Evolutionary conservation across 352 stramenopile genomes (phyloP), one percentile per base, ranked within the genome.

Genomic region (Bremia lactucae): DNA sequence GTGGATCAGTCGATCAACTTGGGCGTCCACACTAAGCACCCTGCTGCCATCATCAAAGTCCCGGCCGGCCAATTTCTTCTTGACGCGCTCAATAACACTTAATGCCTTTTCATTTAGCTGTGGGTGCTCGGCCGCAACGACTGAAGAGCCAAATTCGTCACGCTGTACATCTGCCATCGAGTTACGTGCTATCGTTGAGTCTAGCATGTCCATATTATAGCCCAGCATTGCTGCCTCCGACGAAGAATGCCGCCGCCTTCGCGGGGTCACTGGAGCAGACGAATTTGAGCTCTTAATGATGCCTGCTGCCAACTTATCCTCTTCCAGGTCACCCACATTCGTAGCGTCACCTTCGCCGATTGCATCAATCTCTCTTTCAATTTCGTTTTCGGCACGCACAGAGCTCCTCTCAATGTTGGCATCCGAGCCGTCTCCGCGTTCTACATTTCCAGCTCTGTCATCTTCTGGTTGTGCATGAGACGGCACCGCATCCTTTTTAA

Each of bases 21-120:
- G 97, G 14, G 75, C 76, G 23, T 87, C 69, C 24, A 93, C 78
- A 2, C 59, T 85, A 11, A 93, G 68, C 35, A 87, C 65, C 33
- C 83, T 78, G n/a, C 64, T 59, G 41, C 76, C 80, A 42, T 90
- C 66, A 48, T 91, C 78, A 61, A 99, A 99, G 59, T 99, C 97
- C 3, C 93, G 94, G 7, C 97, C 97, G 2, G 85, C 95, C 20
- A 99, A 74, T 58, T 99, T 99, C 61, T 98, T 97, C 65, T 99
- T 96, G n/a, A 99, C 94, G 23, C 97, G 86, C 25, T 93, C 74
- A 38, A 99, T 95, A 36, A 99, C 95, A 45, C 93, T 95, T 25
- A 98, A 60, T 13, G 95, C 94, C 55, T 91, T 90, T 29, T 87
- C 81, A 46, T 90, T 93, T 49, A 93, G 58, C 52, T 93, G 78